Base-by-base conservation (phyloP, 108 stramenopile species). In the Skeletonema menzelii region DNA sequence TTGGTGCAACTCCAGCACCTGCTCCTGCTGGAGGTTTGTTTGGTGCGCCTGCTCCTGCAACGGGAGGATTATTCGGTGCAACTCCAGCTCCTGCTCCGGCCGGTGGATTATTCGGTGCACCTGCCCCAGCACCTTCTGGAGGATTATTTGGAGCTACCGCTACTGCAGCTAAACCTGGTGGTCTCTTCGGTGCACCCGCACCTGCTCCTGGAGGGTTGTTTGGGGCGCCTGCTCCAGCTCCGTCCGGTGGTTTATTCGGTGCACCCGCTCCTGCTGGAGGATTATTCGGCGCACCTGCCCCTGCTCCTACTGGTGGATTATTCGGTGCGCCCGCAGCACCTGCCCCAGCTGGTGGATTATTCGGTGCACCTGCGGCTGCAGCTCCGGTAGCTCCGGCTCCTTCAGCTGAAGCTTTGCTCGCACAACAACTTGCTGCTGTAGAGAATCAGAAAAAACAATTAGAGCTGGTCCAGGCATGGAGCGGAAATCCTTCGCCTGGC, bases 371-470 rank as follows among this genome's bases (percentile, higher is more conserved):
- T 31, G 77, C 83, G 17, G 72, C 70, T 20, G 85, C 82, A 22
- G 76, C 81, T 30, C 72, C 79, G 12, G 32, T 55, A 22, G 53
- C 70, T 26, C 76, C 80, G n/a, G 53, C 91, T 57, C 90, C 88
- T 14, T 79, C 84, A 8, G 85, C 87, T 14, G 88, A 91, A 44
- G 89, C 88, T 57, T 63, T 88, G 4, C 71, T 93, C 15, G 84
- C 83, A 34, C 83, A 91, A 47, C 88, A 92, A 80, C 59, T 96
- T 27, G 88, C 88, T 24, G 89, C 91, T 47, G 67, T 96, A 4
- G 89, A 92, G 32, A 83, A 80, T 26, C 87, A 92, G 72, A 80
- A 76, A 28, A 88, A 92, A 67, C 87, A 93, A 76, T 44, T 92
- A 64, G 87, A 91, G 72, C 76, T 91, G 56, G 58, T 68, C 0